Evolutionary conservation across 495 filamentous ascomycete species (phyloP).

Genomic region (Tuber borchii): DNA sequence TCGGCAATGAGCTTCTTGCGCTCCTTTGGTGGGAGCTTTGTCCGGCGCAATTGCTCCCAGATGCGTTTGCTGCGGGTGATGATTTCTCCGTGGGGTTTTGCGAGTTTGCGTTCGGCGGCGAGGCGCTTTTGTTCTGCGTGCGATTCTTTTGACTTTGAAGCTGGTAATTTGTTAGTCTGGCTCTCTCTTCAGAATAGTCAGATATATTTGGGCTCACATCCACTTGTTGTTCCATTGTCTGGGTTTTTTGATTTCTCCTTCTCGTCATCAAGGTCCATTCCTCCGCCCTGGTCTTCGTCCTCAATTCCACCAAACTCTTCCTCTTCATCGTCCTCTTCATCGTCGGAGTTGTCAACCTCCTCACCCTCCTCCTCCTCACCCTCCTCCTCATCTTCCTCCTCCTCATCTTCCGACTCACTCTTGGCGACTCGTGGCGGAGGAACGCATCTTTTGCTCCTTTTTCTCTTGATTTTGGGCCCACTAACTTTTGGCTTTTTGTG

Average conservation of each 20-base stretch:
- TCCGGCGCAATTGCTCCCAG: constrained; percentile 87
- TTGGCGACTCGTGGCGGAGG: neutral
- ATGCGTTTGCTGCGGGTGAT: constrained; percentile 89
- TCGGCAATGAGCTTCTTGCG: constrained; percentile 78
- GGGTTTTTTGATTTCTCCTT: constrained; percentile 6
- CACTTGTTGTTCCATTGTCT: constrained; percentile 13
- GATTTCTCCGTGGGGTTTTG: constrained; percentile 83
- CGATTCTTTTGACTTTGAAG: constrained; percentile 63
- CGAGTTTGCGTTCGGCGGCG: constrained; percentile 77
- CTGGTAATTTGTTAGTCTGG: constrained; percentile 27
- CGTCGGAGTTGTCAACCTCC: constrained; percentile 13
- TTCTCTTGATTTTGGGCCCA: constrained; percentile 24
- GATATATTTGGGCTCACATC: constrained; percentile 19
- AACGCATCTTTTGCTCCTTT: constrained; percentile 8
- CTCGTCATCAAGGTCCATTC: constrained; percentile 12
- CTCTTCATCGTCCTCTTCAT: constrained; percentile 6
- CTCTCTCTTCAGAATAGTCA: neutral
- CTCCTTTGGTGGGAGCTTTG: constrained; percentile 80
- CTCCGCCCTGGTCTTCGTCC: constrained; percentile 25
- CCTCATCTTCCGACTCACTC: neutral
- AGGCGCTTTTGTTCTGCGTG: constrained; percentile 89
- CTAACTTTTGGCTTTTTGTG: constrained; percentile 33
- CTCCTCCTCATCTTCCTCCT: constrained; percentile 5
- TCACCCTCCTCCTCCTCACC: neutral
- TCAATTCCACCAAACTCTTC: constrained; percentile 21